These are phyloP conservation scores for Corinectria fuckeliana DNA, from an alignment of 2,329 filamentous ascomycete species.

Conservation along the genomic window DNA sequence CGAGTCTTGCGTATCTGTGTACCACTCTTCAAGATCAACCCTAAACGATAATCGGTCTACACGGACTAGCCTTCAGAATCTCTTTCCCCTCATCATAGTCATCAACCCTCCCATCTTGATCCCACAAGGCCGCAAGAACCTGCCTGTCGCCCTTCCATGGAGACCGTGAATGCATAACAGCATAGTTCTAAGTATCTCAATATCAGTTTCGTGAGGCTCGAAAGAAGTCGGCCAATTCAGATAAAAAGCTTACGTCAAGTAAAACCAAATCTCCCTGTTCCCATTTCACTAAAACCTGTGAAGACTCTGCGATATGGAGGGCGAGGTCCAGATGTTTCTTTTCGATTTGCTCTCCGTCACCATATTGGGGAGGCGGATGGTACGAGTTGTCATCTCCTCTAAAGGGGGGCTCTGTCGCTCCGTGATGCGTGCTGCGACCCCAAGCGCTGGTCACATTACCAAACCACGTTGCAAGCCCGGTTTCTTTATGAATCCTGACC, in stretches of 20 bases:
- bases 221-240: background rate
- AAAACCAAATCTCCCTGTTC: slow-evolving; percentile 40
- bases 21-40: background rate
- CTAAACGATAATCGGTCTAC: background rate
- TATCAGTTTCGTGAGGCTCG: background rate
- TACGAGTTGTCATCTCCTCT: slow-evolving; percentile 43
- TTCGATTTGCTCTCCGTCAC: slow-evolving; percentile 40
- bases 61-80: slow-evolving; percentile 8
- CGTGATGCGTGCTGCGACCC: slow-evolving; percentile 42
- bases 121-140: slow-evolving; percentile 43
- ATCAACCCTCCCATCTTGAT: slow-evolving; percentile 34
- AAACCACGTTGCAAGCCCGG: slow-evolving; percentile 39
- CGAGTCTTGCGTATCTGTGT: no score
- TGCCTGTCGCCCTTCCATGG: slow-evolving; percentile 41
- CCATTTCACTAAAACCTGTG: slow-evolving; percentile 38
- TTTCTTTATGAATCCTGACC: slow-evolving; percentile 36
- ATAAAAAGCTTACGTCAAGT: slow-evolving; percentile 36
- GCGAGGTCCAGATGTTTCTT: slow-evolving; percentile 39
- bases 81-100: slow-evolving; percentile 36
- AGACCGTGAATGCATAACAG: slow-evolving; percentile 42
- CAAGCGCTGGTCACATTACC: slow-evolving; percentile 46
- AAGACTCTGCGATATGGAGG: slow-evolving; percentile 35
- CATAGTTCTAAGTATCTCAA: slow-evolving; percentile 38
- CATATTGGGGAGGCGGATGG: slow-evolving; percentile 42
- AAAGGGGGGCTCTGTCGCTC: slow-evolving; percentile 41